A percentile compares a stretch with the other conserved stretches of the same genome.
These are phyloP conservation scores for Punica granatum DNA, from an alignment of 345 rosid genomes.

Conservation along the genomic window DNA sequence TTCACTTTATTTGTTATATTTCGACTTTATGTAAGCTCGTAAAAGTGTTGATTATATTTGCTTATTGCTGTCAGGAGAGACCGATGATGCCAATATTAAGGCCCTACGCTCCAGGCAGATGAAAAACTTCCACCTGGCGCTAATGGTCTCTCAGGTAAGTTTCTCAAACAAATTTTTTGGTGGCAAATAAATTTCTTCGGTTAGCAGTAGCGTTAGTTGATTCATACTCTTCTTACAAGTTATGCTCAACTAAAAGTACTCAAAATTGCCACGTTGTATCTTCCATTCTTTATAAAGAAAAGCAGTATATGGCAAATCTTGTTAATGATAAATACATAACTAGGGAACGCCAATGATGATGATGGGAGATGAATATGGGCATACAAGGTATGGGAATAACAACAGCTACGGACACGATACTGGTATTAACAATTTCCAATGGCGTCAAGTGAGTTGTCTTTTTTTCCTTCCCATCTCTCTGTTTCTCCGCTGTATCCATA, in stretches of 20 bases:
- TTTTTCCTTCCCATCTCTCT: neutral
- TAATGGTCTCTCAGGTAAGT: slow-evolving; percentile 86
- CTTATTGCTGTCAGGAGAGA: slow-evolving; percentile 49
- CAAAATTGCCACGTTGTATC: too few species aligned
- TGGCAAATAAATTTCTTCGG: neutral
- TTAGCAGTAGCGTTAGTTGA: neutral
- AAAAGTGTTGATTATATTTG: neutral
- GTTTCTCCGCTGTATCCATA: neutral
- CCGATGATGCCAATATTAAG: slow-evolving; percentile 46
- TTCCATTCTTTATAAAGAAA: neutral
- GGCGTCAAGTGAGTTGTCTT: slow-evolving; percentile 47
- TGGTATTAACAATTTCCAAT: slow-evolving; percentile 74
- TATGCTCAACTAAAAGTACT: too few species aligned
- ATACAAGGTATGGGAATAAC: slow-evolving; percentile 86
- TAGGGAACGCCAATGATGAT: slow-evolving; percentile 94
- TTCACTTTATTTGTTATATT: neutral
- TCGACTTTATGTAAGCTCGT: neutral
- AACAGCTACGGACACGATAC: slow-evolving; percentile 92
- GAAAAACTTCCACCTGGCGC: slow-evolving; percentile 85
- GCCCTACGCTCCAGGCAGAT: slow-evolving; percentile 77
- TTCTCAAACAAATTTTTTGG: slow-evolving; percentile 1
- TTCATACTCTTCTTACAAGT: neutral
- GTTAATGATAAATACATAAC: neutral
- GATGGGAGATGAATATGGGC: slow-evolving; percentile 96
- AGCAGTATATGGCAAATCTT: neutral